Evolutionary conservation across 257 asterid genomes (phyloP).

Genomic region (Ophiorrhiza pumila): DNA sequence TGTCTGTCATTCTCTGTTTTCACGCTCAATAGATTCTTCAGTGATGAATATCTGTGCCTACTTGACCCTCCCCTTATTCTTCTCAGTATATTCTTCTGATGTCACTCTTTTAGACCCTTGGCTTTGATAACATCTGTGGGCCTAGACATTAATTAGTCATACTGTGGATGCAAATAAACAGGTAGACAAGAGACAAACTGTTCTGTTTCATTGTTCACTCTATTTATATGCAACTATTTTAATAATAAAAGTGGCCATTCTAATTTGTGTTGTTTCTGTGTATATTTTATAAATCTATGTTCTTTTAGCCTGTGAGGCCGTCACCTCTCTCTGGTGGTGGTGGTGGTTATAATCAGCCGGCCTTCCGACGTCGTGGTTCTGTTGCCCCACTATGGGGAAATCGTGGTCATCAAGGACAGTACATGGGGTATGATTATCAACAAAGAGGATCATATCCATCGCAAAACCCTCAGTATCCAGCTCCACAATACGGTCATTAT

Average conservation of each 20-base stretch:
- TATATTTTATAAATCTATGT: conserved; percentile 6
- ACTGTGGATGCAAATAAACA: background rate
- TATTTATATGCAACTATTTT: too few species aligned
- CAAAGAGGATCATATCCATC: conserved; percentile 77
- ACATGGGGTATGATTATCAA: conserved; percentile 63
- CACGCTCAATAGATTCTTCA: too few species aligned
- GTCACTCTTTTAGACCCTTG: background rate
- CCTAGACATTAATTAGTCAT: background rate
- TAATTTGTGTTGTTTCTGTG: background rate
- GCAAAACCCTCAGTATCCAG: too few species aligned
- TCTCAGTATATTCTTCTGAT: background rate
- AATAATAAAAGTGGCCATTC: background rate
- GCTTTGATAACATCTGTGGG: background rate
- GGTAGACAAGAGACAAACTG: background rate
- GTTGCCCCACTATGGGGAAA: conserved; percentile 79
- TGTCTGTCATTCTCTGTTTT: too few species aligned
- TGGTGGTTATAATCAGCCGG: conserved; percentile 66
- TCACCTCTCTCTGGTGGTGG: conserved; percentile 74
- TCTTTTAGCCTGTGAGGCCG: conserved; percentile 51
- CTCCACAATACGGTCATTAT: conserved; percentile 65
- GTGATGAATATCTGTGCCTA: background rate
- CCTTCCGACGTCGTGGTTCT: conserved; percentile 75
- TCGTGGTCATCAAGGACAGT: conserved; percentile 60
- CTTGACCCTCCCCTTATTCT: background rate
- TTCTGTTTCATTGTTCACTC: background rate